These are phyloP conservation scores for Leishmania tarentolae DNA, from an alignment of 208 protist genomes.

Conservation along the genomic window DNA sequence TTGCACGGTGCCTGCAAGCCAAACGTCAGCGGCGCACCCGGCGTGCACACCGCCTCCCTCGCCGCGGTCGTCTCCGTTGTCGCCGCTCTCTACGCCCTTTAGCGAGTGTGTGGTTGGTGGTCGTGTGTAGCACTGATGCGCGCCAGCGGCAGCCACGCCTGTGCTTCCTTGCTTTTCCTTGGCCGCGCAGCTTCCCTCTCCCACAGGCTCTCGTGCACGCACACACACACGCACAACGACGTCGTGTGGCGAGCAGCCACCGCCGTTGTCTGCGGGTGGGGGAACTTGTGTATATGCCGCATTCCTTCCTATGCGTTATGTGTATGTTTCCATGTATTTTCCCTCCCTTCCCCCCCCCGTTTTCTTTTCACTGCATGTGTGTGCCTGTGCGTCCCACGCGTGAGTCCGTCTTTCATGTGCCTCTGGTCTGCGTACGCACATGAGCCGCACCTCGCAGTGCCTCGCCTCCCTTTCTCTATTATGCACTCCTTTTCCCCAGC, in stretches of 20 bases:
- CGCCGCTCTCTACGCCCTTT: slow-evolving; percentile 7
- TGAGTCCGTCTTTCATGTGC: neutral
- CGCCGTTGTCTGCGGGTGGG: neutral
- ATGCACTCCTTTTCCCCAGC: neutral
- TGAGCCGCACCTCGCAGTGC: neutral
- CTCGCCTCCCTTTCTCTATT: neutral
- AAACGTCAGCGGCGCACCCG: neutral
- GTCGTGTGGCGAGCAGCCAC: no score
- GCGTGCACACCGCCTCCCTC: slow-evolving; percentile 3
- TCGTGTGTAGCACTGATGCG: neutral
- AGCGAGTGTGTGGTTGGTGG: neutral
- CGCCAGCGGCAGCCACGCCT: neutral
- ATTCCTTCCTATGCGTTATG: neutral
- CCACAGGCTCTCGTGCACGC: neutral
- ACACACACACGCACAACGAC: neutral
- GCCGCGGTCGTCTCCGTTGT: slow-evolving; percentile 5
- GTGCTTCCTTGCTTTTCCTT: neutral
- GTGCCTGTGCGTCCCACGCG: neutral
- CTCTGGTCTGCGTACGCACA: neutral
- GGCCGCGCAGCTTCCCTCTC: neutral
- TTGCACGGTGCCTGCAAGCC: neutral
- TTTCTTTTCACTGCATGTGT: neutral
- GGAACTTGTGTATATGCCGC: neutral
- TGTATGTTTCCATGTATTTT: neutral
- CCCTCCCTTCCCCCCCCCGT: neutral